Conservation (phyloP, 2,329 filamentous ascomycete species). For the Aspergillus cejpii region DNA sequence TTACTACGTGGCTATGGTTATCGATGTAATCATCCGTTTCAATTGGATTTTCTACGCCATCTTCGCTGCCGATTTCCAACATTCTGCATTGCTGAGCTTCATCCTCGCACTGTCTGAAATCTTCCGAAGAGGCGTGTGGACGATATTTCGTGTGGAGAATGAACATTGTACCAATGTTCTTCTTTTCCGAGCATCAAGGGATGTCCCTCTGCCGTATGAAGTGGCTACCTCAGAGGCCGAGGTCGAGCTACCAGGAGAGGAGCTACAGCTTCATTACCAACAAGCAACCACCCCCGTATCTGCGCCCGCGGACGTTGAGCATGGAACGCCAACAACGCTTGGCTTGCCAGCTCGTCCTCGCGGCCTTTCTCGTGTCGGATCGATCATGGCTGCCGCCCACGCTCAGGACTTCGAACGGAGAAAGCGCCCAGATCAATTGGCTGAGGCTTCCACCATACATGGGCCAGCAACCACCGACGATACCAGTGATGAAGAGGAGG, state of each 20-base stretch:
- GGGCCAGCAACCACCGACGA: constrained; percentile 33
- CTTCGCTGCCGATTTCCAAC: constrained; percentile 70
- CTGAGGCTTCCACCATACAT: constrained; percentile 30
- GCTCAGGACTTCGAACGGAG: constrained; percentile 87
- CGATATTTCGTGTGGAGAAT: constrained; percentile 90
- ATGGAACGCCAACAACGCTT: constrained; percentile 22
- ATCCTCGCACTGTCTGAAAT: constrained; percentile 71
- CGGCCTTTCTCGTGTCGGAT: constrained; percentile 50
- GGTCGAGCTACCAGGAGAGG: constrained; percentile 14
- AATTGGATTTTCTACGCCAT: constrained; percentile 93
- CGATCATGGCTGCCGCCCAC: constrained; percentile 75
- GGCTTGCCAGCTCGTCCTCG: constrained; percentile 24
- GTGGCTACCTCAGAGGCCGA: constrained; percentile 25
- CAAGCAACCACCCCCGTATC: constrained; percentile 15
- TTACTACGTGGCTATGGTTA: constrained; percentile 77
- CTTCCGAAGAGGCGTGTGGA: constrained; percentile 81
- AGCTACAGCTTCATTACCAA: constrained; percentile 25
- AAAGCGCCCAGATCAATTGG: constrained; percentile 46
- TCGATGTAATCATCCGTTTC: constrained; percentile 82
- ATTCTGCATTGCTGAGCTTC: constrained; percentile 77
- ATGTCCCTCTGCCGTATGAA: constrained; percentile 78
- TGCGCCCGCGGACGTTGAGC: constrained; percentile 24
- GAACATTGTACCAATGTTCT: constrained; percentile 92
- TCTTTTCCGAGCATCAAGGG: constrained; percentile 80
- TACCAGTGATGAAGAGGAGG: constrained; percentile 35